Conservation (phyloP, 1,139 yeast genomes). For the Saccharomyces hybrid region DNA sequence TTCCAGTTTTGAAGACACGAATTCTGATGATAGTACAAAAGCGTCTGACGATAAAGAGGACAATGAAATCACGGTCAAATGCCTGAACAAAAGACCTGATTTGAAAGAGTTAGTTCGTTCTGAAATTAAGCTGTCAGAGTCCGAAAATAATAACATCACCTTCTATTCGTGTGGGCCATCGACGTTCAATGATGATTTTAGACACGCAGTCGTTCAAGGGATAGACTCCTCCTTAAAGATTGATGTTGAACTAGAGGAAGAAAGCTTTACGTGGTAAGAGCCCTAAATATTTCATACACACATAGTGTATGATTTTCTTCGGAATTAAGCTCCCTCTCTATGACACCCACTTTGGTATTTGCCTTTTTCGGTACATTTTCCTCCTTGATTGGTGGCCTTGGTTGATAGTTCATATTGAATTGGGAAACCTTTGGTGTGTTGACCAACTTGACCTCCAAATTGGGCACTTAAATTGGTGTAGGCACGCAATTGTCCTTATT, state of each 20-base stretch:
- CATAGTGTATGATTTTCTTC: slow-evolving; percentile 22
- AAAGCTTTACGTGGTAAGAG: slow-evolving; percentile 37
- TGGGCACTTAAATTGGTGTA: slow-evolving; percentile 26
- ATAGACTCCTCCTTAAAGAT: slow-evolving; percentile 24
- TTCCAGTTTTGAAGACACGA: background rate
- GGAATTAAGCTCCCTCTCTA: slow-evolving; percentile 9
- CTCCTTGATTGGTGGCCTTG: background rate
- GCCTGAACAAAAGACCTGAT: slow-evolving; percentile 39
- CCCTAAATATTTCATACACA: too few species aligned
- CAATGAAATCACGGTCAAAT: slow-evolving; percentile 9
- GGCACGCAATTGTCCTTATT: slow-evolving; percentile 63
- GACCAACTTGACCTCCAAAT: slow-evolving; percentile 28
- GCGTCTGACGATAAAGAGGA: slow-evolving; percentile 7
- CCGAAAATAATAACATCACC: slow-evolving; percentile 12
- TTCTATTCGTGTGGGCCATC: slow-evolving; percentile 42
- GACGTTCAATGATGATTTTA: slow-evolving; percentile 35
- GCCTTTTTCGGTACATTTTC: background rate
- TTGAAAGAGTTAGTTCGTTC: slow-evolving; percentile 33
- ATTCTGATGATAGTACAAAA: background rate
- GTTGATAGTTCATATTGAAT: background rate
- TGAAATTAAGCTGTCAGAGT: slow-evolving; percentile 29
- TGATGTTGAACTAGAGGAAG: slow-evolving; percentile 38
- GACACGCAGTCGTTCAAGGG: slow-evolving; percentile 30
- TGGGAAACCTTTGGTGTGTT: slow-evolving; percentile 5
- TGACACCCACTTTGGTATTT: slow-evolving; percentile 2